Conservation (phyloP, 1,284 basidiomycete species). For the Tilletia setariae region DNA sequence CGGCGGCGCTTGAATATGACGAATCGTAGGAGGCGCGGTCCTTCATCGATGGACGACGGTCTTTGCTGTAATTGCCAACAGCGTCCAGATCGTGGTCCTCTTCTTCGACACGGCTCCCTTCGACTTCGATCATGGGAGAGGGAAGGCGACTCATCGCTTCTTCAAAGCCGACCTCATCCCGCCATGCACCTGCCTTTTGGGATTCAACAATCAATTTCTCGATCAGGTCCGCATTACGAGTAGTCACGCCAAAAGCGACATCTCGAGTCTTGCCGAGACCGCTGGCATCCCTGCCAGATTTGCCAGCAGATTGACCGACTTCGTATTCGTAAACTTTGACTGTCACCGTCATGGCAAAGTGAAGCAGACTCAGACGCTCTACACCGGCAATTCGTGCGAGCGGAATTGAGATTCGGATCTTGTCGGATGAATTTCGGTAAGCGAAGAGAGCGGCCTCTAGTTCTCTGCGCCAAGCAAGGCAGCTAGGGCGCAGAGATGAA, state of each 20-base stretch:
- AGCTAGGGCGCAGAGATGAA: neutral
- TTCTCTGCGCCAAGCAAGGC: conserved; percentile 39
- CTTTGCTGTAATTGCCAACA: neutral
- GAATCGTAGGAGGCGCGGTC: neutral
- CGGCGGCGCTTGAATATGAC: neutral
- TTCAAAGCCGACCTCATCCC: neutral
- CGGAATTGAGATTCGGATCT: conserved; percentile 40
- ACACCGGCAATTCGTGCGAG: conserved; percentile 36
- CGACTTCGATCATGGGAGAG: conserved; percentile 15
- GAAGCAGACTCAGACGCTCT: conserved; percentile 26
- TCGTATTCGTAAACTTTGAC: conserved; percentile 24
- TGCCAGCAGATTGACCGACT: neutral
- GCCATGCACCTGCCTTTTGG: neutral
- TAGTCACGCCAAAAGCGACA: conserved; percentile 17
- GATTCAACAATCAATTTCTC: neutral
- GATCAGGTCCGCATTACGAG: neutral
- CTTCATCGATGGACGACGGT: neutral
- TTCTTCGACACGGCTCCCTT: conserved; percentile 8
- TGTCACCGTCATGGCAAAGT: conserved; percentile 33
- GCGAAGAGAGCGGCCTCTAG: conserved; percentile 36
- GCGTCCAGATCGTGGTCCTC: neutral
- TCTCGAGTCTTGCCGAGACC: conserved; percentile 25
- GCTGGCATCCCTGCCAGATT: conserved; percentile 21
- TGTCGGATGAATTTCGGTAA: conserved; percentile 35
- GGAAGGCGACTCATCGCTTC: neutral